Conservation (phyloP, 352 stramenopile species). For the Globisporangium spiculum region DNA sequence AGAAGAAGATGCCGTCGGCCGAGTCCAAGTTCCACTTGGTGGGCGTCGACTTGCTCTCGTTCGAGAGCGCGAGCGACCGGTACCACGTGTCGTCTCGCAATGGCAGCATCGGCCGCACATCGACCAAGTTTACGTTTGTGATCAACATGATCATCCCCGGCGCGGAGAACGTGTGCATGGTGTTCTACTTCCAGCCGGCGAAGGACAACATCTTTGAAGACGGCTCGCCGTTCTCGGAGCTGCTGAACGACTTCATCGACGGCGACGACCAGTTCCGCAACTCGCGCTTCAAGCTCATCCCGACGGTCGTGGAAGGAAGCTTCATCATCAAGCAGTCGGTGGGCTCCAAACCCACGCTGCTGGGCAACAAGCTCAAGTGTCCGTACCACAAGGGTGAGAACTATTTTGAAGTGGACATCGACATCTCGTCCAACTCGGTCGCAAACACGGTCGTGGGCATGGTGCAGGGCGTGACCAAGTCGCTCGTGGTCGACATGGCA, state of each 20-base stretch:
- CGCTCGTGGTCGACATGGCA: slow-evolving; percentile 86
- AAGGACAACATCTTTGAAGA: slow-evolving; percentile 85
- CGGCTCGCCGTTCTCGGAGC: slow-evolving; percentile 83
- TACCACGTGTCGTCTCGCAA: slow-evolving; percentile 73
- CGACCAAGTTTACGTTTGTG: slow-evolving; percentile 85
- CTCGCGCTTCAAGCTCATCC: slow-evolving; percentile 98
- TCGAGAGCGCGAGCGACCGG: slow-evolving; percentile 62
- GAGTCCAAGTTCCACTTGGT: slow-evolving; percentile 77
- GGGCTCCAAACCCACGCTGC: slow-evolving; percentile 93
- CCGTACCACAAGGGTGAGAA: slow-evolving; percentile 84
- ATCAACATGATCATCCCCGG: slow-evolving; percentile 89
- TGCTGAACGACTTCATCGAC: slow-evolving; percentile 91
- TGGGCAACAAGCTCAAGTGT: slow-evolving; percentile 96
- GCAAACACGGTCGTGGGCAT: slow-evolving; percentile 87
- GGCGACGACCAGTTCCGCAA: slow-evolving; percentile 95
- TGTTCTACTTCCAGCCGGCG: slow-evolving; percentile 85
- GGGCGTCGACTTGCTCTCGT: slow-evolving; percentile 79
- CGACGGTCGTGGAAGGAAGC: slow-evolving; percentile 94
- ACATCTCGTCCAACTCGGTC: slow-evolving; percentile 93
- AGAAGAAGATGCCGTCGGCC: slow-evolving; percentile 83
- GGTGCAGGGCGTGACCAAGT: slow-evolving; percentile 88
- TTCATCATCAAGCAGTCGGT: slow-evolving; percentile 96
- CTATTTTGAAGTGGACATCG: slow-evolving; percentile 96
- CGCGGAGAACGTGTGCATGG: slow-evolving; percentile 73
- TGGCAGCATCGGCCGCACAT: slow-evolving; percentile 72